Evolutionary conservation across 768 basidiomycete species (phyloP).

Genomic region (Solioccasus polychromus): DNA sequence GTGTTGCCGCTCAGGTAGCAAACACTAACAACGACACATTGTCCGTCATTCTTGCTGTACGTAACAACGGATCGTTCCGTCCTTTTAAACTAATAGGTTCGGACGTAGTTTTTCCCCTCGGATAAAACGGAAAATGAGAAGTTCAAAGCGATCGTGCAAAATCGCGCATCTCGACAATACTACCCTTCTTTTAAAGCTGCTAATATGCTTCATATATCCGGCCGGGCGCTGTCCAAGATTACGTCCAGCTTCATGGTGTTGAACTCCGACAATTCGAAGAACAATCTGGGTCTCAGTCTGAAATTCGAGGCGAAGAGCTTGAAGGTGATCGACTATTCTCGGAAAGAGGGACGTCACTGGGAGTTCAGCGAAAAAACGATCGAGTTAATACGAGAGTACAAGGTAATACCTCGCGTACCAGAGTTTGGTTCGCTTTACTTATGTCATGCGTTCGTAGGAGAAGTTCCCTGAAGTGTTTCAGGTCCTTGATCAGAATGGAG

Average conservation of each 20-base stretch:
- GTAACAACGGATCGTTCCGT: slow-evolving; percentile 13
- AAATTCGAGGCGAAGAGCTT: slow-evolving; percentile 94
- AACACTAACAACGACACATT: slow-evolving; percentile 65
- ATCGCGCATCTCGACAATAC: slow-evolving; percentile 54
- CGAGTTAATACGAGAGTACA: slow-evolving; percentile 79
- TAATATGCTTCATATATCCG: slow-evolving; percentile 68
- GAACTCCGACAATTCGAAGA: slow-evolving; percentile 70
- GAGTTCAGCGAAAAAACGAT: slow-evolving; percentile 91
- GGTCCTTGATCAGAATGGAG: slow-evolving; percentile 65
- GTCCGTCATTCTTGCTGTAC: slow-evolving; percentile 84
- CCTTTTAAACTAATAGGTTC: slow-evolving; percentile 1
- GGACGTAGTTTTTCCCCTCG: slow-evolving; percentile 75
- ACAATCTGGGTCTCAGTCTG: slow-evolving; percentile 88
- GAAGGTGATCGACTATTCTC: slow-evolving; percentile 91
- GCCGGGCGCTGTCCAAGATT: slow-evolving; percentile 82
- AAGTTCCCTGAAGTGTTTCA: slow-evolving; percentile 84
- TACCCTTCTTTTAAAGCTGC: slow-evolving; percentile 77
- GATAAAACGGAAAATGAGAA: slow-evolving; percentile 77
- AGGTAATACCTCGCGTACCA: slow-evolving; percentile 38
- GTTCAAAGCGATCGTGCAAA: slow-evolving; percentile 67
- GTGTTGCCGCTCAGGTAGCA: slow-evolving; percentile 89
- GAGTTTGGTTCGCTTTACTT: background rate
- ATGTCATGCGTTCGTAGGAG: slow-evolving; percentile 36
- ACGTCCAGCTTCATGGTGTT: slow-evolving; percentile 93
- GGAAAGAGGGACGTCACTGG: slow-evolving; percentile 83